Conservation (phyloP, 257 asterid genomes). For the Plantago major region DNA sequence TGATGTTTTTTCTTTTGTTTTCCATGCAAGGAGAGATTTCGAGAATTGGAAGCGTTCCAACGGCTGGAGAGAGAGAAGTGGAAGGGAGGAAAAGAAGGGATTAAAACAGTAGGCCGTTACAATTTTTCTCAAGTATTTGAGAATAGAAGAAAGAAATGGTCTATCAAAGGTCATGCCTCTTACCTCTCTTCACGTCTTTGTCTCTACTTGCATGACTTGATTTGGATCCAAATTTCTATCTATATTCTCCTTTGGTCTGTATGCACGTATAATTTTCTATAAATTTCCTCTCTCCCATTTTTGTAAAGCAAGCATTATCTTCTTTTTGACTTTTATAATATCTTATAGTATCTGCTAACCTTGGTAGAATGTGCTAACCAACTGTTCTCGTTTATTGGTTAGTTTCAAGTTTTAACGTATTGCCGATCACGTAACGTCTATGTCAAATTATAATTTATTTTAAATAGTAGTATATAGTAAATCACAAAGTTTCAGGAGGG, state of each 20-base stretch:
- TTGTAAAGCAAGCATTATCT: background rate
- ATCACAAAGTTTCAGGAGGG: no score
- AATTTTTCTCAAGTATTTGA: slow-evolving; percentile 21
- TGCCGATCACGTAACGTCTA: no score
- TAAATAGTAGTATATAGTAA: no score
- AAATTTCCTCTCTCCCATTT: background rate
- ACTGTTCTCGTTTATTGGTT: no score
- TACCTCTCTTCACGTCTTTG: slow-evolving; percentile 34
- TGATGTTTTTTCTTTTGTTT: background rate
- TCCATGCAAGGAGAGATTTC: background rate
- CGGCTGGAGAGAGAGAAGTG: slow-evolving; percentile 36
- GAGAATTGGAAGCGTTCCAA: slow-evolving; percentile 13
- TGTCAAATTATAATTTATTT: no score
- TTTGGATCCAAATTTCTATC: background rate
- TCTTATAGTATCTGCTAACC: background rate
- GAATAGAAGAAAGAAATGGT: slow-evolving; percentile 27
- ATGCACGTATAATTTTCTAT: background rate
- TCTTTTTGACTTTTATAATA: background rate
- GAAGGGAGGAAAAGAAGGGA: slow-evolving; percentile 68
- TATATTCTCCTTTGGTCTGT: background rate
- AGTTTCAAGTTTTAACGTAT: no score
- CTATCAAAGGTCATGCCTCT: slow-evolving; percentile 24
- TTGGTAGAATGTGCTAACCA: no score
- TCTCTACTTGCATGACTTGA: slow-evolving; percentile 2
- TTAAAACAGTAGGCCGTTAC: slow-evolving; percentile 17